Conservation (phyloP, 371 early-diverging fungal genomes). For the Actinomortierella ambigua region DNA sequence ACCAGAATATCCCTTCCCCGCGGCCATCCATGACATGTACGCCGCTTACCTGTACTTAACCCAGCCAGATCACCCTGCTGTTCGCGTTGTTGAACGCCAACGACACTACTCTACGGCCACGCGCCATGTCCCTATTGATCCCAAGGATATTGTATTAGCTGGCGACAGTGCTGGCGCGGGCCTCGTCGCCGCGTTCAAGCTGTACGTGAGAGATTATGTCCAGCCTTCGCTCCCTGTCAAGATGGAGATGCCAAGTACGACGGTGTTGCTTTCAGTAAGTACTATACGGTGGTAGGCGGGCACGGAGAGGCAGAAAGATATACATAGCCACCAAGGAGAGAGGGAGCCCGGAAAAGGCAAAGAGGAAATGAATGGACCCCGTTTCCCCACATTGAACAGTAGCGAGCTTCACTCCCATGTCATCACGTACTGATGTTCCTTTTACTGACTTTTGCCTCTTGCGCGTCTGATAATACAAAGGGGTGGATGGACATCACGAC, state of each 20-base stretch:
- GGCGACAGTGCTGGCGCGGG: conserved; percentile 74
- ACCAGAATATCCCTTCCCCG: conserved; percentile 85
- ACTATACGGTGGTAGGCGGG: too few species aligned
- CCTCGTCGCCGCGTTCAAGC: conserved; percentile 42
- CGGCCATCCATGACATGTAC: conserved; percentile 79
- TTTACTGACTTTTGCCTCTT: too few species aligned
- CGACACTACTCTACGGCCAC: not conserved
- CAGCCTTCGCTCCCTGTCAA: conserved; percentile 19
- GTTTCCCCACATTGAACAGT: too few species aligned
- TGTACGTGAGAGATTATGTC: conserved; percentile 47
- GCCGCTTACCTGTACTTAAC: conserved; percentile 70
- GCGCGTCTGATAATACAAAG: too few species aligned
- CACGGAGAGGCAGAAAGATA: too few species aligned
- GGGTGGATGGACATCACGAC: conserved; percentile 43
- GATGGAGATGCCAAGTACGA: conserved; percentile 19
- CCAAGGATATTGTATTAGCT: conserved; percentile 52
- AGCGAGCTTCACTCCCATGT: too few species aligned
- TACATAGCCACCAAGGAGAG: too few species aligned
- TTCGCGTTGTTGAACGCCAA: conserved; percentile 8
- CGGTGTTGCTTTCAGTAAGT: conserved; percentile 35
- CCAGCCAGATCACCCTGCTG: conserved; percentile 54
- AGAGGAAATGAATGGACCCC: too few species aligned
- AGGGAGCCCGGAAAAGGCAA: too few species aligned
- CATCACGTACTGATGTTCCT: too few species aligned
- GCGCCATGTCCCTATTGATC: conserved; percentile 18